A percentile compares a stretch with the other conserved stretches of the same genome.
Conservation (phyloP, 257 asterid genomes). For the Scutellaria baicalensis region DNA sequence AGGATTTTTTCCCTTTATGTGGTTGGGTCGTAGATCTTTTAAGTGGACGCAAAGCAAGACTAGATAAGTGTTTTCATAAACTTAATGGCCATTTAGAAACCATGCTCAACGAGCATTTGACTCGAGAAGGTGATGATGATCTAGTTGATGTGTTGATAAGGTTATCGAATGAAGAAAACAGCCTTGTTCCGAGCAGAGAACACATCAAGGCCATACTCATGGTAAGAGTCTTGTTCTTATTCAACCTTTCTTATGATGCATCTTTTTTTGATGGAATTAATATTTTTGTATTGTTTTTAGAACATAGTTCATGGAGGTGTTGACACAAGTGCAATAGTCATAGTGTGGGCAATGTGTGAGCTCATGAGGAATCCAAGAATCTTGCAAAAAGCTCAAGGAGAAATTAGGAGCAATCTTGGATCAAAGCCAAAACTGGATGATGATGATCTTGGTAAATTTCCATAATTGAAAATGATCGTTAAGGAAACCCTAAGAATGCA, state of each 20-base stretch:
- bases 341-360: slow-evolving; percentile 26
- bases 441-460: slow-evolving; percentile 9
- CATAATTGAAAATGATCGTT: slow-evolving; percentile 17
- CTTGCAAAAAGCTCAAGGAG: slow-evolving; percentile 21
- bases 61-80: slow-evolving; percentile 1
- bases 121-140: slow-evolving; percentile 16
- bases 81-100: slow-evolving; percentile 4
- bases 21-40: slow-evolving; percentile 16
- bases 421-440: background rate
- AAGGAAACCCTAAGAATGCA: slow-evolving; percentile 37
- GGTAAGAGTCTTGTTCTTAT: background rate
- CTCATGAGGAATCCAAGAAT: slow-evolving; percentile 13
- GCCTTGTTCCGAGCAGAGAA: slow-evolving; percentile 5
- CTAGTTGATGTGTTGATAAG: slow-evolving; percentile 3
- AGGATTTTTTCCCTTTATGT: slow-evolving; percentile 18
- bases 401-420: slow-evolving; percentile 12
- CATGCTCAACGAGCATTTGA: slow-evolving; percentile 12
- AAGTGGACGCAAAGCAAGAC: background rate
- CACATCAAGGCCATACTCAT: slow-evolving; percentile 22
- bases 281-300: background rate
- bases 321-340: slow-evolving; percentile 13
- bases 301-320: slow-evolving; percentile 18
- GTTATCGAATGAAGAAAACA: background rate
- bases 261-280: background rate
- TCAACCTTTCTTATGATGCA: background rate